Base-by-base conservation (phyloP, 805 yeast genomes). In the Groenewaldozyma tartarivorans region DNA sequence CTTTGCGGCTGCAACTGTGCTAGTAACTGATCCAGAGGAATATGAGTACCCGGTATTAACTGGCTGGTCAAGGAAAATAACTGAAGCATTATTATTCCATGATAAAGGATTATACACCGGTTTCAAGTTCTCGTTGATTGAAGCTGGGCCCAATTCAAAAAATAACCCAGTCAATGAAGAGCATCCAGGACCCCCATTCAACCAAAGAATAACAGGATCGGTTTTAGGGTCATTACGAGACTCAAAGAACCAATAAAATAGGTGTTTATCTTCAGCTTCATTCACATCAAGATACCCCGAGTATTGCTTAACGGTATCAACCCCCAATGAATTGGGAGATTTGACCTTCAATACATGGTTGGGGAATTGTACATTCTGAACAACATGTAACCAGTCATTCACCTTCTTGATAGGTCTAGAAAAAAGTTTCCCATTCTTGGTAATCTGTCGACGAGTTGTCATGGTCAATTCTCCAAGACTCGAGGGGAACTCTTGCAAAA, bases 181-280 rank as follows among this genome's bases (percentile, higher is more conserved):
- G 61, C 96, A 88, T n/a, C 96, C 96, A 37, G 96, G 96, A 9
- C 96, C 96, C 48, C 96, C 96, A 59, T 90, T 88, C 55, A 90
- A 69, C 96, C 95, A 86, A 55, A 87, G 67, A 40, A 87, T 73
- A 31, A 87, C 70, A 2, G 95, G 96, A 64, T 87, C 96, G 45
- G 71, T 82, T 48, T 66, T 64, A 15, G 95, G 95, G 62, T 84
- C 90, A 61, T 81, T 81, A 47, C 80, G 75, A 48, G 82, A 77
- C 62, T 87, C 95, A 54, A 85, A 87, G 55, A 80, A 80, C 90
- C 94, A 86, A 66, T 79, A 90, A 65, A 90, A 90, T 61, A 88
- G 84, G 66, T 87, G 95, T 64, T 87, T 88, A 56, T 85, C 96
- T 9, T 13, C 29, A 50, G 79, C 85, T 38, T 80, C 86, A 45